Percentiles rank a stretch among this genome's conserved stretches.
These are phyloP conservation scores for Fusarium incarnatum DNA, from an alignment of 2,329 filamentous ascomycete species.

Conservation along the genomic window DNA sequence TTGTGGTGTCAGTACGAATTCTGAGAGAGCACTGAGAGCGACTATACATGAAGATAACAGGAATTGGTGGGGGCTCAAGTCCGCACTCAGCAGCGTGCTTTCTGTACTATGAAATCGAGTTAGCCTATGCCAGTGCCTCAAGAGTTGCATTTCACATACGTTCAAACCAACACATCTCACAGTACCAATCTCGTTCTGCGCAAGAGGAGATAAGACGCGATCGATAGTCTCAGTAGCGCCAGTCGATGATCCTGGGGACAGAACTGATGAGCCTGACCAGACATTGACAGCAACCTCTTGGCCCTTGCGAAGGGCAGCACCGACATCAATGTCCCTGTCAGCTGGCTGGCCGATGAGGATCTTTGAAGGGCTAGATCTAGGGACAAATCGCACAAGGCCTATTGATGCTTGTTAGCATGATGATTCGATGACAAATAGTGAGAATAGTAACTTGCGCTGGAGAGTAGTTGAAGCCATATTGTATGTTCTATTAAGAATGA, in stretches of 20 bases:
- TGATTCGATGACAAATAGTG: neutral
- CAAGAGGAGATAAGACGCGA: slow-evolving; percentile 59
- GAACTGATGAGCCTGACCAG: slow-evolving; percentile 68
- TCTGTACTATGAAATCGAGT: slow-evolving; percentile 47
- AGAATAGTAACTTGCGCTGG: slow-evolving; percentile 32
- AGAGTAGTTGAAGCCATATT: slow-evolving; percentile 40
- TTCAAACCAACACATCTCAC: slow-evolving; percentile 71
- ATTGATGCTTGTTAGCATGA: neutral
- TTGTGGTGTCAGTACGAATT: neutral
- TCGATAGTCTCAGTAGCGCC: slow-evolving; percentile 59
- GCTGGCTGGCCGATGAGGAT: slow-evolving; percentile 68
- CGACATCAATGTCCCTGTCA: slow-evolving; percentile 66
- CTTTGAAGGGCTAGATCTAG: slow-evolving; percentile 61
- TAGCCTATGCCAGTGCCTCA: neutral
- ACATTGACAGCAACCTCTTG: slow-evolving; percentile 67
- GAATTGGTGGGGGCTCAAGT: slow-evolving; percentile 63
- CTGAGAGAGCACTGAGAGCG: neutral
- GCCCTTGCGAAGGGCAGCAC: slow-evolving; percentile 65
- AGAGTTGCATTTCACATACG: slow-evolving; percentile 45
- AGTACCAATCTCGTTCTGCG: slow-evolving; percentile 59
- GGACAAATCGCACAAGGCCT: slow-evolving; percentile 71
- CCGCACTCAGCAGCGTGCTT: slow-evolving; percentile 61
- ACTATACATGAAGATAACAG: slow-evolving; percentile 64
- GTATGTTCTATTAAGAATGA: neutral
- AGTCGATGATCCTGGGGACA: slow-evolving; percentile 65